phyloP scores from a whole-genome alignment of 164 flowering plant species.

The Litsea cubeba region DNA sequence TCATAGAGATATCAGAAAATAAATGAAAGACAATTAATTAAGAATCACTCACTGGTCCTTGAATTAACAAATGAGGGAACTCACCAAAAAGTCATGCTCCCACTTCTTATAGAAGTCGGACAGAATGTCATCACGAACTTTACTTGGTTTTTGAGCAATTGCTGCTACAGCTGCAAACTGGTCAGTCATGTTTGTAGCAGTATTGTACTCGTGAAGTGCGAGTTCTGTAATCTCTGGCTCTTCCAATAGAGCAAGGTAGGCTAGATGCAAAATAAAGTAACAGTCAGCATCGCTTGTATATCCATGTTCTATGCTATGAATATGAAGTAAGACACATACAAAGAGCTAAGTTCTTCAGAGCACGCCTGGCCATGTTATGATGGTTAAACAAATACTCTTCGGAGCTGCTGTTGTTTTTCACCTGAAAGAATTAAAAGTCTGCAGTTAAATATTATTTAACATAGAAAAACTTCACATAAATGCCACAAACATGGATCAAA shows the following conservation, averaged over 20 bases:
- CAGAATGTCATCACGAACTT: constrained; percentile 66
- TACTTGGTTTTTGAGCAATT: constrained; percentile 71
- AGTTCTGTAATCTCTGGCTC: constrained; percentile 62
- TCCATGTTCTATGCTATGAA: neutral
- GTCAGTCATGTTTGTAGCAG: constrained; percentile 92
- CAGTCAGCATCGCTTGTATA: neutral
- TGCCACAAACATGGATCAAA: too few relatives aligned
- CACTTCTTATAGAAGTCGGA: constrained; percentile 91
- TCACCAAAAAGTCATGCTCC: constrained; percentile 87
- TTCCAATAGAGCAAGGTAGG: constrained; percentile 69
- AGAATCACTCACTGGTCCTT: neutral
- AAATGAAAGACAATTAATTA: neutral
- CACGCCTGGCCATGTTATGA: constrained; percentile 76
- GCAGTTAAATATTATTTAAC: neutral
- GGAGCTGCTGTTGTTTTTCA: constrained; percentile 65
- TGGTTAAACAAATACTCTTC: constrained; percentile 74
- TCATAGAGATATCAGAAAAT: neutral
- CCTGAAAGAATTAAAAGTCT: constrained; percentile 33
- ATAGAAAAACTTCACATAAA: neutral
- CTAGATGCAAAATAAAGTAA: constrained; percentile 26
- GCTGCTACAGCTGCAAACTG: constrained; percentile 91
- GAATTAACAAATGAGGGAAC: constrained; percentile 1
- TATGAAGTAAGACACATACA: constrained; percentile 32
- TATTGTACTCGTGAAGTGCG: constrained; percentile 65
- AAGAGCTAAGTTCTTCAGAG: constrained; percentile 78